phyloP scores from a whole-genome alignment of 805 yeast species.

The Wickerhamomyces silvicola region DNA sequence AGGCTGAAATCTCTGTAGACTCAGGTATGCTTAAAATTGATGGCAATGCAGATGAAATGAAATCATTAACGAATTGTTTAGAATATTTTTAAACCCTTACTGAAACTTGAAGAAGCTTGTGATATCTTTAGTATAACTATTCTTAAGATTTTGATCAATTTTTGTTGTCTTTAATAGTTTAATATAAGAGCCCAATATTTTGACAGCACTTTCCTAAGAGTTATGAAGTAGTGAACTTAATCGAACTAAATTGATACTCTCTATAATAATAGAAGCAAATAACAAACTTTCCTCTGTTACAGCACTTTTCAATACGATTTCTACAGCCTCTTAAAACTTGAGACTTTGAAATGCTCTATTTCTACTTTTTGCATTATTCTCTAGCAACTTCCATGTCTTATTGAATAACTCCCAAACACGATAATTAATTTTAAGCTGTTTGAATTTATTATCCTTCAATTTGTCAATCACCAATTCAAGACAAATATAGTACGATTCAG shows the following conservation, averaged over 20 bases:
- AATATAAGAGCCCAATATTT: slow-evolving; percentile 13
- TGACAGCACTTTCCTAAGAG: slow-evolving; percentile 13
- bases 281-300: background rate
- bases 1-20: background rate
- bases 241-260: slow-evolving; percentile 12
- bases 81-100: slow-evolving; percentile 12
- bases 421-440: slow-evolving; percentile 35
- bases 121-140: slow-evolving; percentile 3
- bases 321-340: slow-evolving; percentile 33
- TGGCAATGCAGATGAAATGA: slow-evolving; percentile 17
- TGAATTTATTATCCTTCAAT: slow-evolving; percentile 40
- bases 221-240: slow-evolving; percentile 7
- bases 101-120: slow-evolving; percentile 10
- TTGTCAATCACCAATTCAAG: slow-evolving; percentile 56
- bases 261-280: slow-evolving; percentile 5
- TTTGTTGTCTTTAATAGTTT: slow-evolving; percentile 12
- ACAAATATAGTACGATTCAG: slow-evolving; percentile 52
- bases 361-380: slow-evolving; percentile 27
- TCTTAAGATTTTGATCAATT: background rate
- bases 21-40: slow-evolving; percentile 6
- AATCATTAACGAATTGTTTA: slow-evolving; percentile 11
- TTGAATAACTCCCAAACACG: slow-evolving; percentile 47
- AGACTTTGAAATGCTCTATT: slow-evolving; percentile 35
- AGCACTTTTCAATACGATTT: slow-evolving; percentile 18
- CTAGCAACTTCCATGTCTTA: slow-evolving; percentile 30